Percentiles rank a stretch among this genome's conserved stretches.
Conservation (phyloP, 2,329 filamentous ascomycete species). For the Phyllachora maydis region DNA sequence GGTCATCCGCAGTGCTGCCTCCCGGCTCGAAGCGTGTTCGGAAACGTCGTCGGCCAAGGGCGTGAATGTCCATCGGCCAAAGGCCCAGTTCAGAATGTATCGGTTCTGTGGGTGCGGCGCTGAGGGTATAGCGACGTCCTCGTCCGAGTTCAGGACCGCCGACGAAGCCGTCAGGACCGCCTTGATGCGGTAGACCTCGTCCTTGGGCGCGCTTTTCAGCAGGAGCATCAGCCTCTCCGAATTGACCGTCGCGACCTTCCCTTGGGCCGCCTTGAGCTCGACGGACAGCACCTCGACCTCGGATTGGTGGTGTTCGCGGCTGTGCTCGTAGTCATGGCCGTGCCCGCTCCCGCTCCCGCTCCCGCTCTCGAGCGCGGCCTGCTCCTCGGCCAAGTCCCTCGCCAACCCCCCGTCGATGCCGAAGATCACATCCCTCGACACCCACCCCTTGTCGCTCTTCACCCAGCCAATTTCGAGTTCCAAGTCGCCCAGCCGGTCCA, state of each 20-base stretch:
- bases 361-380: too few species aligned
- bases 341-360: slow-evolving; percentile 19
- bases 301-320: too few species aligned
- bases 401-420: slow-evolving; percentile 73
- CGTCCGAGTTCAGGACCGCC: slow-evolving; percentile 27
- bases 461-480: slow-evolving; percentile 67
- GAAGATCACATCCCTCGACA: slow-evolving; percentile 62
- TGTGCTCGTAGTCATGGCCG: slow-evolving; percentile 23
- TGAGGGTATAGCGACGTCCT: slow-evolving; percentile 15
- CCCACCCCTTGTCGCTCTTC: slow-evolving; percentile 64
- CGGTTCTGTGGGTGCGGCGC: slow-evolving; percentile 16
- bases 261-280: slow-evolving; percentile 29
- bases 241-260: slow-evolving; percentile 24
- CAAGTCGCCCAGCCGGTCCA: slow-evolving; percentile 62
- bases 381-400: slow-evolving; percentile 23
- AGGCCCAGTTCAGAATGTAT: slow-evolving; percentile 96
- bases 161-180: slow-evolving; percentile 31
- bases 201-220: slow-evolving; percentile 58
- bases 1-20: slow-evolving; percentile 47
- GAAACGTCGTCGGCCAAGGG: slow-evolving; percentile 18
- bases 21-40: slow-evolving; percentile 33
- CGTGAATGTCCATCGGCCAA: slow-evolving; percentile 87
- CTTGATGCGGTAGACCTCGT: slow-evolving; percentile 93
- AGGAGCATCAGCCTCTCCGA: slow-evolving; percentile 44
- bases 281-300: slow-evolving; percentile 87